Evolutionary conservation across 306 rosid genomes (phyloP).

Genomic region (Potentilla sterilis): DNA sequence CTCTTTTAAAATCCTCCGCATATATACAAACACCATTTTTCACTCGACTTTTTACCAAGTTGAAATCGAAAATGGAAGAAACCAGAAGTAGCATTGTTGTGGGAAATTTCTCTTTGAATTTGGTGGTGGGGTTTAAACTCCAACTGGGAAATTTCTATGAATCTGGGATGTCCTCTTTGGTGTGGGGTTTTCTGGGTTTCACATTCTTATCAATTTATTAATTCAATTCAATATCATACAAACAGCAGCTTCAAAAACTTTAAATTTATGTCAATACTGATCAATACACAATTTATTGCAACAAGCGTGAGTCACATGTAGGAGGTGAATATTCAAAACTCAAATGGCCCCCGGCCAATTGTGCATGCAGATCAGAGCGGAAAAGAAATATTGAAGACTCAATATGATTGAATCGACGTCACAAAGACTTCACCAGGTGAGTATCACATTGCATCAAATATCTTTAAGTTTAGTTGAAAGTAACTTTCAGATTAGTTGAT

Average conservation of each 20-base stretch:
- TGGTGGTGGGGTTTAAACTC: constrained; percentile 22
- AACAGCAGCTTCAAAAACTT: background rate
- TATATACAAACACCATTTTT: background rate
- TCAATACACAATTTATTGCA: constrained; percentile 14
- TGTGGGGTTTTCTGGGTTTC: constrained; percentile 9
- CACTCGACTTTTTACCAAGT: background rate
- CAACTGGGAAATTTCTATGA: constrained; percentile 15
- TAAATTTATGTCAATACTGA: background rate
- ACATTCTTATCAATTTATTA: background rate
- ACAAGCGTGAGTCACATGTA: constrained; percentile 30
- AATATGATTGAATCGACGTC: constrained; percentile 12
- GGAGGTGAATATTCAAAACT: background rate
- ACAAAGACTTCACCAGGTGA: background rate
- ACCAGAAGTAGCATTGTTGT: background rate
- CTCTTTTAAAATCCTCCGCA: background rate
- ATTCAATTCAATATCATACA: background rate
- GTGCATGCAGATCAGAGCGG: background rate
- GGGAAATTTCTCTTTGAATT: constrained; percentile 21
- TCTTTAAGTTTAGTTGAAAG: background rate
- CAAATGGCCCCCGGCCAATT: constrained; percentile 16
- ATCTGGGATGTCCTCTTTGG: background rate
- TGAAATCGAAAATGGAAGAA: background rate
- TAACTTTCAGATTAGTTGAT: background rate
- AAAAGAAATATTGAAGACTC: background rate
- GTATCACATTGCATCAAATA: background rate